Evolutionary conservation across 2,329 filamentous ascomycete genomes (phyloP), one percentile per base, ranked within the genome.

Genomic region (Claviceps sp.): DNA sequence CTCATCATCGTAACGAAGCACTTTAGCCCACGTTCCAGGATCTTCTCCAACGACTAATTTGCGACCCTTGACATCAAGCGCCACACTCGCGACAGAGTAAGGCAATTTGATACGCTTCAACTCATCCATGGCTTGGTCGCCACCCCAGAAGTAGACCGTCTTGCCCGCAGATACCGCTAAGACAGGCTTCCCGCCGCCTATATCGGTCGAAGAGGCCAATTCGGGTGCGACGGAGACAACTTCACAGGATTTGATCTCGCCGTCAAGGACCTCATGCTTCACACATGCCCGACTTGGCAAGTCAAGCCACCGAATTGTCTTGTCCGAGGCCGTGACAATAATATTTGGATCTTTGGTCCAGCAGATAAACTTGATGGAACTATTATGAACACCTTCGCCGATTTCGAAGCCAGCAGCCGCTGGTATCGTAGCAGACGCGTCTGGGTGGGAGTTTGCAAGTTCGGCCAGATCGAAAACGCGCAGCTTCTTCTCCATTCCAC

Each of bases 401-500:
- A 98, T 91, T 66, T 97, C 93, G 63, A 90, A 93, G 55, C 84
- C 80, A 30, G 70, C 80, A 1, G 83, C 79, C 1, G 82, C 74
- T 5, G 76, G 70, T 42, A 84, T 74, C 0, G 73, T 73, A 40
- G 73, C 64, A 24, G 74, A 65, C 34, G 62, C 60, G 39, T 67
- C 69, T 10, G 66, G 55, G 59, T 66, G 59, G 41, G 70, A 60
- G 54, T 72, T 65, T 13, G 70, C 69, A 42, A 78, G 73, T 55
- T 82, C 80, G 16, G 81, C 81, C 16, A 98, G 74, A 61, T 97
- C 91, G 64, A 93, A 98, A 56, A 98, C 85, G 50, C 91, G 87
- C 50, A 98, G 78, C 69, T 93, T 96, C 77, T 96, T 97, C 71
- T 98, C 93, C 73, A 87, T 87, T 26, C 93, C 93, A 38, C 91